Evolutionary conservation across 1,284 basidiomycete genomes (phyloP).

Genomic region (Rhodotorula sp.): DNA sequence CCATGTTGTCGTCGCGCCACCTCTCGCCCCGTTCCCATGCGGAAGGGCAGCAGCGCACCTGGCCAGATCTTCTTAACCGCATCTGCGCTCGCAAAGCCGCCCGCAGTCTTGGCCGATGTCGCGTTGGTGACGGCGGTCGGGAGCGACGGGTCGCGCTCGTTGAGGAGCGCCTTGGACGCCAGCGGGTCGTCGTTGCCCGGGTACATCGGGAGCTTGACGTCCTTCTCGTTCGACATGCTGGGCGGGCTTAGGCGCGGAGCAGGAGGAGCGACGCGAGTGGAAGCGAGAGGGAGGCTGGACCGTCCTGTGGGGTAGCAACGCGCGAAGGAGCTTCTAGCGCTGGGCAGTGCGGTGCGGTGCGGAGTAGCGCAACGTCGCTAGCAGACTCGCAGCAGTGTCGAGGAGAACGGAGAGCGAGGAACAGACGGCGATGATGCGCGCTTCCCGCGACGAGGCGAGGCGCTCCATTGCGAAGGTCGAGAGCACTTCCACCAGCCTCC

Average conservation of each 20-base stretch:
- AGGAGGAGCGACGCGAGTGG: neutral
- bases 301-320: neutral
- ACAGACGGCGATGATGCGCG: too few relatives aligned
- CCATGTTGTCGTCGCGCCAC: too few relatives aligned
- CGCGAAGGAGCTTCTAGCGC: neutral
- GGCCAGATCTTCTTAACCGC: conserved; percentile 43
- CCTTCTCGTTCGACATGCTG: conserved; percentile 27
- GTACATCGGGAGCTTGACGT: conserved; percentile 40
- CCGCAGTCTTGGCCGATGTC: neutral
- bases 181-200: conserved; percentile 29
- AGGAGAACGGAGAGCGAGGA: too few relatives aligned
- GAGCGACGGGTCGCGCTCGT: conserved; percentile 7
- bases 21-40: too few relatives aligned
- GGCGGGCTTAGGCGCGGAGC: neutral
- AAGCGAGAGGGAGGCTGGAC: neutral
- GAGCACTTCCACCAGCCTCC: too few relatives aligned
- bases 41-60: conserved; percentile 18
- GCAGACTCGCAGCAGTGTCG: too few relatives aligned
- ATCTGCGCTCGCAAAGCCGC: conserved; percentile 3
- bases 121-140: conserved; percentile 9
- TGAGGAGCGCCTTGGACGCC: conserved; percentile 26
- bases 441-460: too few relatives aligned
- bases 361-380: neutral
- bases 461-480: too few relatives aligned
- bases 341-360: too few relatives aligned